Conservation (phyloP, 176 grass and related monocot species). For the Musa itinerans region DNA sequence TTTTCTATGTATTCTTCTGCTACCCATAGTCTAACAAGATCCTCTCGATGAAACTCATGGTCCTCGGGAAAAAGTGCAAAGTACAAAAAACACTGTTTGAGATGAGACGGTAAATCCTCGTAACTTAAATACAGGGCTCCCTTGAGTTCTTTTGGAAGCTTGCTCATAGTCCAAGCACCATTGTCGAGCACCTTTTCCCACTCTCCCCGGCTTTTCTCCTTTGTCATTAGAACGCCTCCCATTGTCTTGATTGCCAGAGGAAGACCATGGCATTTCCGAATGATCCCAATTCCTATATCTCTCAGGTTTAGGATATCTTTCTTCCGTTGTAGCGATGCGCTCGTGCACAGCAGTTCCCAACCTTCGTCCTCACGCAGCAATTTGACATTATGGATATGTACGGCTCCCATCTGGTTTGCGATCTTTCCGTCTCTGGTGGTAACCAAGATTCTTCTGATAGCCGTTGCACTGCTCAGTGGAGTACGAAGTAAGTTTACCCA, state of each 20-base stretch:
- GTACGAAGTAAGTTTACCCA: conserved; percentile 24
- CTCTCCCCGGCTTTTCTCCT: neutral
- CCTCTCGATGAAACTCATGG: neutral
- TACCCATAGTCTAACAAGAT: conserved; percentile 19
- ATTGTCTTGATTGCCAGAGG: neutral
- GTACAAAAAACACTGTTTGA: conserved; percentile 44
- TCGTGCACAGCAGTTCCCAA: conserved; percentile 32
- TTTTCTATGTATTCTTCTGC: conserved; percentile 8
- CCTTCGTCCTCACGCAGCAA: neutral
- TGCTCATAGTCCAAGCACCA: neutral
- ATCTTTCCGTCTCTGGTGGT: conserved; percentile 22
- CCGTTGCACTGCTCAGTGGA: neutral
- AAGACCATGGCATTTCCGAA: neutral
- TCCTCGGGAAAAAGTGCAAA: conserved; percentile 28
- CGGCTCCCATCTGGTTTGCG: no score
- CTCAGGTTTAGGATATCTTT: conserved; percentile 14
- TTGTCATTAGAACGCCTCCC: neutral
- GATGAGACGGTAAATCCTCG: conserved; percentile 15
- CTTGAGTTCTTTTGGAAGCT: conserved; percentile 9
- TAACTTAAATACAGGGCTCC: conserved; percentile 38
- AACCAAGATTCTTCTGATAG: conserved; percentile 6
- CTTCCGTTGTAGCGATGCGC: neutral
- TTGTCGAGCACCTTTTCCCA: neutral
- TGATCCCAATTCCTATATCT: neutral
- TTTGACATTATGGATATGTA: no score